phyloP scores from a whole-genome alignment of 768 basidiomycete species.

The Panaeolus cyanescens region DNA sequence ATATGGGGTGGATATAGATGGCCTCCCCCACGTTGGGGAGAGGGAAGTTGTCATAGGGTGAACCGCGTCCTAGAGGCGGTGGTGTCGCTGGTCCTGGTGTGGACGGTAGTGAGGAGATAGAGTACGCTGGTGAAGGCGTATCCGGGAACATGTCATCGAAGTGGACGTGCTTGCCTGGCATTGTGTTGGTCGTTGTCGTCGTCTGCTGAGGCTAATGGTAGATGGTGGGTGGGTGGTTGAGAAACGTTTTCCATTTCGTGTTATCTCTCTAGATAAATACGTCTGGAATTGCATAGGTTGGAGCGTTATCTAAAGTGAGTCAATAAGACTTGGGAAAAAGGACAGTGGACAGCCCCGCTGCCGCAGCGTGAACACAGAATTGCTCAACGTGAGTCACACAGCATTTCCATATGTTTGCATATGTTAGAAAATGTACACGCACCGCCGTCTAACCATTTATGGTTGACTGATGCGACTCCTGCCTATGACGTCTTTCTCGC shows the following conservation, averaged over 20 bases:
- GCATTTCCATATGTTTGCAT: not conserved
- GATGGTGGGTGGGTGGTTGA: not conserved
- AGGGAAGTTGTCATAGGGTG: not conserved
- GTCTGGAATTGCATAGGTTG: not conserved
- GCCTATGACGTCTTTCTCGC: not conserved
- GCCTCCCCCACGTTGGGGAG: not conserved
- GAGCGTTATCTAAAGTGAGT: not conserved
- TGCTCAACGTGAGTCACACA: not conserved
- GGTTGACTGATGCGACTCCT: not conserved
- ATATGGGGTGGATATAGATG: not conserved
- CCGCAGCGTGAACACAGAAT: not conserved
- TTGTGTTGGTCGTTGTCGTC: not conserved
- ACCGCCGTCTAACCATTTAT: not conserved
- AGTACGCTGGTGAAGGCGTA: constrained; percentile 1
- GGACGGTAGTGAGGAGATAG: not conserved
- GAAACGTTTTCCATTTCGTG: not conserved
- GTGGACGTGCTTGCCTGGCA: not conserved
- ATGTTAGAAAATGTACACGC: not conserved
- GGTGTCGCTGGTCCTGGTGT: not conserved
- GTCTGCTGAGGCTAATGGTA: not conserved
- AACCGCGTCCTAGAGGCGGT: not conserved
- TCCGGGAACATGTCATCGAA: not conserved
- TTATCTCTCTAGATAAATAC: not conserved
- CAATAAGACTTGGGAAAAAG: not conserved
- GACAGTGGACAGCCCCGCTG: constrained; percentile 1